Percentiles rank a stretch among this genome's conserved stretches.
phyloP scores from a whole-genome alignment of 2,329 filamentous ascomycete species.

The Pseudogymnoascus sp. region DNA sequence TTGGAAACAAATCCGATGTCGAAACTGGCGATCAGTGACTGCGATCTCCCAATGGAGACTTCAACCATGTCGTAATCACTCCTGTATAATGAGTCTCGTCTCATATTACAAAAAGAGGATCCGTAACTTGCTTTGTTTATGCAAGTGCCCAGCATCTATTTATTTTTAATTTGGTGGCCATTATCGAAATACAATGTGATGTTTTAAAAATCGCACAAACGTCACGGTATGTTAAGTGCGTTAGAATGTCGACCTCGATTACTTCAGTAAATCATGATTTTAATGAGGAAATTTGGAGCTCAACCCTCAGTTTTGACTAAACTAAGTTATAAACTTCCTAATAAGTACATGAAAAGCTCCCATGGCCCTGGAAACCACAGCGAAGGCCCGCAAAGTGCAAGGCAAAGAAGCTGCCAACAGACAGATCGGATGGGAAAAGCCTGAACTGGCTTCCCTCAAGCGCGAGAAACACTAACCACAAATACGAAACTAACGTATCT shows the following conservation, averaged over 20 bases:
- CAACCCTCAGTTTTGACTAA: not conserved
- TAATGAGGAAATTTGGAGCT: not conserved
- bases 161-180: not conserved
- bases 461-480: not conserved
- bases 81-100: not conserved
- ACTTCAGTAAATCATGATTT: too few relatives aligned
- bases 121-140: not conserved
- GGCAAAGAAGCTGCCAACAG: too few relatives aligned
- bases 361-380: not conserved
- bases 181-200: not conserved
- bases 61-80: not conserved
- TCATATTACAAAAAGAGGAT: not conserved
- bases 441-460: not conserved
- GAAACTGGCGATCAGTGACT: not conserved
- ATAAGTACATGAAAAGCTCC: not conserved
- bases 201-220: not conserved
- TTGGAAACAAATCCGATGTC: not conserved
- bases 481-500: not conserved
- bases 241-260: too few relatives aligned
- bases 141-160: not conserved
- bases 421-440: not conserved
- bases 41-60: not conserved
- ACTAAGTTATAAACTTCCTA: not conserved
- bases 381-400: not conserved
- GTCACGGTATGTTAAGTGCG: not conserved